These are phyloP conservation scores for Yamadazyma nakazawae DNA, from an alignment of 805 yeast species.

Conservation along the genomic window DNA sequence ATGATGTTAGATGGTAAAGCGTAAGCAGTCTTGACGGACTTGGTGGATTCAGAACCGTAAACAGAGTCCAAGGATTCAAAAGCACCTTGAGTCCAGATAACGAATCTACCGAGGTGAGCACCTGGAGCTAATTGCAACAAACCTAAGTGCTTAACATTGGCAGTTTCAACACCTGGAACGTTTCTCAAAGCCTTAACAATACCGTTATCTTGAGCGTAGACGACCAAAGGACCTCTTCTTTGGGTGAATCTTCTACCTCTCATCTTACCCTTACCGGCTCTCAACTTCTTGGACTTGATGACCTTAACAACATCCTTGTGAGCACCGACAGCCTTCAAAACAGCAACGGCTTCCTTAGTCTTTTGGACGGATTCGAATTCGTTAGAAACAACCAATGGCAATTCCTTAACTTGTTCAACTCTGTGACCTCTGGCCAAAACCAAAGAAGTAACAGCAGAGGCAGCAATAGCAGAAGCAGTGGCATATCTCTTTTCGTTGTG, in stretches of 20 bases:
- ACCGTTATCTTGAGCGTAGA: conserved; percentile 98
- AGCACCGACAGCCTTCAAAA: conserved; percentile 97
- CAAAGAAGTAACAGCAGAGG: conserved; percentile 96
- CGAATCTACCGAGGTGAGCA: conserved; percentile 99
- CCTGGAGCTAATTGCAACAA: conserved; percentile 99
- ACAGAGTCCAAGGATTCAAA: conserved; percentile 93
- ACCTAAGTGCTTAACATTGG: conserved; percentile 87
- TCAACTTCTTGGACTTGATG: conserved; percentile 95
- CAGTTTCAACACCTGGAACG: conserved; percentile 99
- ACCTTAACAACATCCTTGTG: conserved; percentile 98
- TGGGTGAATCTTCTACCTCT: conserved; percentile 99
- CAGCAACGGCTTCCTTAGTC: conserved; percentile 99
- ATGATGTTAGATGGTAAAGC: conserved; percentile 91
- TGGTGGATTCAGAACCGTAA: conserved; percentile 91
- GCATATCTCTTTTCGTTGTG: conserved; percentile 99
- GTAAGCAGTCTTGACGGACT: conserved; percentile 85
- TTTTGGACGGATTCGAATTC: conserved; percentile 89
- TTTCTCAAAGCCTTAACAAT: conserved; percentile 98
- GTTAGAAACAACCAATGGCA: conserved; percentile 94
- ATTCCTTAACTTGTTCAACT: conserved; percentile 96
- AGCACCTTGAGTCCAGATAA: conserved; percentile 99
- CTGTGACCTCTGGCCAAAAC: conserved; percentile 99
- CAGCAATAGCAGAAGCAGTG: conserved; percentile 99
- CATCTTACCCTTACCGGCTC: conserved; percentile 99
- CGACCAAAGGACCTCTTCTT: conserved; percentile 99